Evolutionary conservation across 1,139 yeast species (phyloP), one percentile per base, ranked within the genome.

Genomic region (Pichia sp.): DNA sequence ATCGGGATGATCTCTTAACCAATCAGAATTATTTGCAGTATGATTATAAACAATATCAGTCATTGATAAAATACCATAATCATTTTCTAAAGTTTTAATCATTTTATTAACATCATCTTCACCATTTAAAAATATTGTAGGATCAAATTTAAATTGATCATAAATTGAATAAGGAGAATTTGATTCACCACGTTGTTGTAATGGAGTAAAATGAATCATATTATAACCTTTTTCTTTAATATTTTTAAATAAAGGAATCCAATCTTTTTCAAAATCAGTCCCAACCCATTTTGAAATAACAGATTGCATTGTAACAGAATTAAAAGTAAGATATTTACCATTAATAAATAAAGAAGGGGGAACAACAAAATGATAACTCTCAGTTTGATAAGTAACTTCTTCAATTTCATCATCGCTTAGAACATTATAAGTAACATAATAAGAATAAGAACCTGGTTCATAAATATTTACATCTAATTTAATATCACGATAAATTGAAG

Each of bases 31-130:
- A 60, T 86, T 74, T 2, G 97, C 96, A 0, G 97, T 92, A 61
- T 92, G 98, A 62, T 92, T 92, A 73, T 89, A 81, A 2, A 92
- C 97, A 38, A 92, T 83, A 65, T 92, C 98, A 1, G 96, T 87
- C 65, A 92, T 69, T 1, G 96, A 74, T 43, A 92, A 69, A 50
- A 90, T 71, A 4, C 76, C 74, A 55, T 83, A 71, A 30, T 82
- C 69, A 26, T 67, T 57, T 56, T 81, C 79, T 58, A 84, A 66
- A 40, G 67, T 67, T 23, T 66, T 51, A 6, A 78, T 73, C 59
- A 82, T 63, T 3, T 55, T 45, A n/a, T 58, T 53, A 16, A 82
- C 75, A 44, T 80, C 82, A 0, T 57, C 51, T 33, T 63, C 68
- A 3, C 73, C 69, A 45, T 65, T 58, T 29, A 73, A 66, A 60